Base-by-base conservation (phyloP, 331 rosid species). In the Quercus lobata region DNA sequence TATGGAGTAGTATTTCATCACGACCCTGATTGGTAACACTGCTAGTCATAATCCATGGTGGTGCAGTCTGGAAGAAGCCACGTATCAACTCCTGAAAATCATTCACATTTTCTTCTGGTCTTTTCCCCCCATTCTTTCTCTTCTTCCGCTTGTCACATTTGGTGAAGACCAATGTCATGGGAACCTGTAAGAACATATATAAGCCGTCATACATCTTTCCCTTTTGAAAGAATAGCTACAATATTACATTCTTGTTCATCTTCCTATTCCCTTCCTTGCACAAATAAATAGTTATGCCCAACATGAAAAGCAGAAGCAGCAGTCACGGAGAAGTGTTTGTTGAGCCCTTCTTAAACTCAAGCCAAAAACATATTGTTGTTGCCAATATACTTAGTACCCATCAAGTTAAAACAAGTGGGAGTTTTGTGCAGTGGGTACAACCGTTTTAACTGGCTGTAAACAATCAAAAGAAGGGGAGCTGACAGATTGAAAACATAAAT, bases 1-100 rank as follows among this genome's bases (percentile, higher is more conserved):
- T 96, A 73, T 96, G 98, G 25, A 96, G 88, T 56, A 96, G 87
- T 78, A 93, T 92, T 84, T 96, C 99, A 66, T 96, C 99, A 10
- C 98, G 97, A 66, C 98, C 99, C 76, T 93, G 97, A 83, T 89
- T 86, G 68, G 98, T 92, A 61, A 93, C 85, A 74, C 94, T 96
- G 85, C 99, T 96, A 57, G 99, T 96, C 99, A 96, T 96, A 81
- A 96, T 93, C 99, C 99, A 96, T 1, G 98, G 99, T 1, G 99
- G 97, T 46, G 85, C 90, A 0, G 98, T 81, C 73, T 87, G 57
- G 37, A 96, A 96, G 91, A 82, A 96, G 65, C 89, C 88, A 0
- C 88, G 88, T 24, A 96, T 91, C 85, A 92, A 79, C 73, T 93
- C 95, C 80, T 92, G 97, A 84, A 96, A 93, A 83, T 90, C 98